Evolutionary conservation across 345 rosid species (phyloP), one percentile per base, ranked within the genome.

Genomic region (Populus simonii): DNA sequence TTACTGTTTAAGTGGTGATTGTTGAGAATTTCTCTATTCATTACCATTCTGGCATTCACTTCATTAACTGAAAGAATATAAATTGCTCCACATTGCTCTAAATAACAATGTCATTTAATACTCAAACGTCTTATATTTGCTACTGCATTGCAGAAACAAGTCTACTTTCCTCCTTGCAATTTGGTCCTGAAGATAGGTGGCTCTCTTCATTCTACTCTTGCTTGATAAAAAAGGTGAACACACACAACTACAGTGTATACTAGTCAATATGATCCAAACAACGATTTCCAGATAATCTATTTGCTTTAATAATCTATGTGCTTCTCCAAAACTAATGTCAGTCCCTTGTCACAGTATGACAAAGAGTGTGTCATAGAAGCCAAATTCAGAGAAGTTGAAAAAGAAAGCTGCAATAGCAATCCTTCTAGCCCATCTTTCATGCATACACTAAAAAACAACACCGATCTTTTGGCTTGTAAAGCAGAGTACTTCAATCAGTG

Each of bases 401-500:
- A 85, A 68, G 97, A 94, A 84, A 88, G 88, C 68, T 86, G 89
- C 59, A 88, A 82, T 74, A 77, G 80, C 66, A 80, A 76, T 78
- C 79, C 43, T 80, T 82, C 89, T 51, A 88, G 90, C 79, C 81
- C 85, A 68, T 89, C 91, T 74, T 87, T 89, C 77, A 73, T 81
- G 77, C 83, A 81, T 80, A 85, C 89, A 36, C 82, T 92, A 84
- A 90, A 87, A 84, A 89, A 87, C 74, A 91, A 92, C 80, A 86
- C 91, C 75, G 99, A 93, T 89, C 90, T 93, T 75, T 84, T 93
- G 88, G 89, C 94, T 68, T 91, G 99, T 84, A 92, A 96, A 90
- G 99, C 98, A 80, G 98, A 94, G 84, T 96, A 92, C 88, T 92
- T 92, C 82, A 94, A 92, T 88, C 98, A 96, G 76, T 89, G 92